Evolutionary conservation across 208 protist genomes (phyloP).

Genomic region (Crithidia brevicula): DNA sequence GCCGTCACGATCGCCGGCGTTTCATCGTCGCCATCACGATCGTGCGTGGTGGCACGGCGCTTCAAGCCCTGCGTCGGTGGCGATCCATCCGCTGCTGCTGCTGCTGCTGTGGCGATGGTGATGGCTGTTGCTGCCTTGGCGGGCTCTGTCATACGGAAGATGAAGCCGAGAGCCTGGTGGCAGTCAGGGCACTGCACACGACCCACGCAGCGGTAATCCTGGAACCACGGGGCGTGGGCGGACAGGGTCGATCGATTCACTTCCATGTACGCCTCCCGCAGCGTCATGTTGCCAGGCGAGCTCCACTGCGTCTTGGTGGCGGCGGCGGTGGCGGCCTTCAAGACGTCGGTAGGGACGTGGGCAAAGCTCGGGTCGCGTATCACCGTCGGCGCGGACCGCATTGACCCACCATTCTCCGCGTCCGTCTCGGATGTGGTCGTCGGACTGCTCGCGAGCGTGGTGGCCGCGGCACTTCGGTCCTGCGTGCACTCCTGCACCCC

Average conservation of each 20-base stretch:
- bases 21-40: conserved; percentile 8
- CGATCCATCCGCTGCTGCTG: background rate
- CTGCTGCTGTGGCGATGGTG: conserved; percentile 1
- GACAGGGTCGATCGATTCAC: conserved; percentile 68
- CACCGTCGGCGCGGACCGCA: conserved; percentile 23
- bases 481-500: conserved; percentile 52
- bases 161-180: conserved; percentile 71
- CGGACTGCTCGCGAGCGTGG: conserved; percentile 16
- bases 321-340: conserved; percentile 36
- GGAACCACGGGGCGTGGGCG: conserved; percentile 69
- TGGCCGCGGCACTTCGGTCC: conserved; percentile 51
- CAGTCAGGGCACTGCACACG: conserved; percentile 82
- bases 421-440: background rate
- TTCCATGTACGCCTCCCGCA: conserved; percentile 71
- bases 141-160: conserved; percentile 51
- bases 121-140: background rate
- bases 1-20: background rate
- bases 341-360: conserved; percentile 35
- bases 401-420: background rate
- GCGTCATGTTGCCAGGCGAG: conserved; percentile 71
- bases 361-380: conserved; percentile 21
- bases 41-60: conserved; percentile 14
- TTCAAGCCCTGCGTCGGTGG: conserved; percentile 24
- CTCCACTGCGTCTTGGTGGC: conserved; percentile 42
- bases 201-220: conserved; percentile 45